Percentiles rank a stretch among this genome's conserved stretches.
These are phyloP conservation scores for Tuber brumale DNA, from an alignment of 495 filamentous ascomycete genomes.

Conservation along the genomic window DNA sequence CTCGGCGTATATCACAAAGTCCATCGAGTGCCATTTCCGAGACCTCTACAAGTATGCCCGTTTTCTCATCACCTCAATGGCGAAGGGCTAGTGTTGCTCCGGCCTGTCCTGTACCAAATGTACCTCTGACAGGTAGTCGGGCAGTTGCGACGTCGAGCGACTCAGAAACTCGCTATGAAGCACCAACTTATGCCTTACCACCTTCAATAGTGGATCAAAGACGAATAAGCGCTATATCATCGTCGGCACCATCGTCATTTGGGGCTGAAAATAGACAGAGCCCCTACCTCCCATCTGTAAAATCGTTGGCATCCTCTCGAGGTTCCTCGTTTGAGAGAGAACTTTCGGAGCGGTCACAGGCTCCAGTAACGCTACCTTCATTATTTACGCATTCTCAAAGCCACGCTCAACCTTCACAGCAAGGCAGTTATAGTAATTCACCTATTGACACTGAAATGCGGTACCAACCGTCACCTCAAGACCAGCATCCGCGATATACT, in stretches of 20 bases:
- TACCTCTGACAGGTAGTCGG: slow-evolving; percentile 33
- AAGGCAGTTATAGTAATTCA: slow-evolving; percentile 11
- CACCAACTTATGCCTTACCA: slow-evolving; percentile 31
- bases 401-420: slow-evolving; percentile 21
- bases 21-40: slow-evolving; percentile 34
- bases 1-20: slow-evolving; percentile 33
- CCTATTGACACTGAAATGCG: slow-evolving; percentile 27
- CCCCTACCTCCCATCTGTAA: slow-evolving; percentile 37
- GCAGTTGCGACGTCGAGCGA: slow-evolving; percentile 32
- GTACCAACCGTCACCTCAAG: slow-evolving; percentile 30
- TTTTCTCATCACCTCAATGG: slow-evolving; percentile 32
- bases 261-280: slow-evolving; percentile 34
- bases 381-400: slow-evolving; percentile 27
- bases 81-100: slow-evolving; percentile 22
- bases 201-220: slow-evolving; percentile 29
- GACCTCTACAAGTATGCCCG: slow-evolving; percentile 35
- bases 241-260: slow-evolving; percentile 28
- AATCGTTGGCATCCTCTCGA: slow-evolving; percentile 39
- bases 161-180: slow-evolving; percentile 34
- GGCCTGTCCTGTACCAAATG: slow-evolving; percentile 28
- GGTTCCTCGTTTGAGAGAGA: slow-evolving; percentile 40
- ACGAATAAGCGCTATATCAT: slow-evolving; percentile 38
- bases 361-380: slow-evolving; percentile 27
- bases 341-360: slow-evolving; percentile 21
- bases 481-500: slow-evolving; percentile 27